Conservation (phyloP, 768 basidiomycete genomes). For the Panaeolus papilionaceus region DNA sequence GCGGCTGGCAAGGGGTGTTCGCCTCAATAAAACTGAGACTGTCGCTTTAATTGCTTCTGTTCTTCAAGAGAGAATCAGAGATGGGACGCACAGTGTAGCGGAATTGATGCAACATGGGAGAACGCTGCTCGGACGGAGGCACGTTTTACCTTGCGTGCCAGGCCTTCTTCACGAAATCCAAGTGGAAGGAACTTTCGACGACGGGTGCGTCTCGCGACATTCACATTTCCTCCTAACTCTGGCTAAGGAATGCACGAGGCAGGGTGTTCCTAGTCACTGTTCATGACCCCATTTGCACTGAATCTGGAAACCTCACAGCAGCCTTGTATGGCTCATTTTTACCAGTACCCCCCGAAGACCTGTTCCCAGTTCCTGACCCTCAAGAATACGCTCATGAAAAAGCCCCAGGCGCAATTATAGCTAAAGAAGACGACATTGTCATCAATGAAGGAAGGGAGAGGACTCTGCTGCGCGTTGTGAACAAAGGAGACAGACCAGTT, state of each 20-base stretch:
- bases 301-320: conserved; percentile 75
- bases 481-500: conserved; percentile 92
- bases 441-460: conserved; percentile 80
- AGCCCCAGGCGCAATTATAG: conserved; percentile 79
- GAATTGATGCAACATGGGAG: conserved; percentile 96
- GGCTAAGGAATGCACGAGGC: conserved; percentile 15
- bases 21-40: conserved; percentile 88
- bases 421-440: conserved; percentile 65
- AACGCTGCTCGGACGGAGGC: conserved; percentile 82
- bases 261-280: conserved; percentile 97
- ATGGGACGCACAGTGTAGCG: conserved; percentile 85
- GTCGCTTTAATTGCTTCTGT: conserved; percentile 90
- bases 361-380: conserved; percentile 65
- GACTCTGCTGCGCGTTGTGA: conserved; percentile 78
- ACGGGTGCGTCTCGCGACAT: conserved; percentile 60
- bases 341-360: conserved; percentile 69
- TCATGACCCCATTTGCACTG: conserved; percentile 91
- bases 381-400: conserved; percentile 56
- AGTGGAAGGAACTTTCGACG: conserved; percentile 91
- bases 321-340: conserved; percentile 96
- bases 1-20: conserved; percentile 91
- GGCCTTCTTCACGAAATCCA: conserved; percentile 85
- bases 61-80: conserved; percentile 92
- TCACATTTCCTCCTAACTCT: conserved; percentile 2
- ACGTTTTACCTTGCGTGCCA: conserved; percentile 86